These are phyloP conservation scores for Debaryomyces castellii DNA, from an alignment of 805 yeast genomes.

Conservation along the genomic window DNA sequence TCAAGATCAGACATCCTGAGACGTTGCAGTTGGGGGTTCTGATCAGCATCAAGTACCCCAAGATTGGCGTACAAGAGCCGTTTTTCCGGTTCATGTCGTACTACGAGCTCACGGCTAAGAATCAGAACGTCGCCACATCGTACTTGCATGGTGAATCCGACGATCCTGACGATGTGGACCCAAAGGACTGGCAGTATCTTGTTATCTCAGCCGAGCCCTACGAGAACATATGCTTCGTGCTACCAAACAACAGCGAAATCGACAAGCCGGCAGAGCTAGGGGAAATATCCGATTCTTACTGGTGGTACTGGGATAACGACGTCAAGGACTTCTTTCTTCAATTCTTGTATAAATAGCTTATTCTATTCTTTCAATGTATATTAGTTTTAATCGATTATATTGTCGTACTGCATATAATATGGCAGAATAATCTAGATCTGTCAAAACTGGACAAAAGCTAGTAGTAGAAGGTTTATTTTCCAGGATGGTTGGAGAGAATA, in stretches of 20 bases:
- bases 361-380: not conserved
- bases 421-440: not conserved
- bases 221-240: constrained; percentile 72
- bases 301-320: constrained; percentile 77
- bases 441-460: not conserved
- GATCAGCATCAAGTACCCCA: constrained; percentile 58
- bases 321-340: constrained; percentile 69
- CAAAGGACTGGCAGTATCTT: constrained; percentile 60
- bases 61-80: constrained; percentile 52
- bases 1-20: constrained; percentile 65
- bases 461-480: not conserved
- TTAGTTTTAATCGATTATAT: not conserved
- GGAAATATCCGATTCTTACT: constrained; percentile 38
- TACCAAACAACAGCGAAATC: constrained; percentile 62
- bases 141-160: constrained; percentile 19
- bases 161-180: constrained; percentile 17
- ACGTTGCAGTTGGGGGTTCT: constrained; percentile 63
- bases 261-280: constrained; percentile 28
- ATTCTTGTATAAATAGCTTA: constrained; percentile 46
- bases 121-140: constrained; percentile 35
- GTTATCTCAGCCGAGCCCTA: constrained; percentile 89
- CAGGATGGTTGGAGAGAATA: not conserved
- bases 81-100: constrained; percentile 74
- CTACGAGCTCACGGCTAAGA: constrained; percentile 54
- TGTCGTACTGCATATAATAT: not conserved